Evolutionary conservation across 2,329 filamentous ascomycete genomes (phyloP).

Genomic region (Grosmannia serpens): DNA sequence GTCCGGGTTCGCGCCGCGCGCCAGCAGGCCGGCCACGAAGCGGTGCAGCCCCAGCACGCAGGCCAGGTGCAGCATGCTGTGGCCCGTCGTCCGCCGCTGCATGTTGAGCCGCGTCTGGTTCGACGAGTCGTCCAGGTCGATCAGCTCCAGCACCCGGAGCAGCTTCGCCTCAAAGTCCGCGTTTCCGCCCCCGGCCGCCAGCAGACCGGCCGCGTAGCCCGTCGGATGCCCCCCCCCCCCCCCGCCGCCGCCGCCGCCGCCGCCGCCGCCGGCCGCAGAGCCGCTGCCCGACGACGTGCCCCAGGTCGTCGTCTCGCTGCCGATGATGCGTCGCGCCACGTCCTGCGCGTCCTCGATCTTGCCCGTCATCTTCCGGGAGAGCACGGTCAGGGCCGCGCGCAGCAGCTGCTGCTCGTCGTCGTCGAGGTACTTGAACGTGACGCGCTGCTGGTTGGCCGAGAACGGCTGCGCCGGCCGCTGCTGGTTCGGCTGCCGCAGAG

Average conservation of each 20-base stretch:
- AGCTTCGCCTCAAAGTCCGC: constrained; percentile 55
- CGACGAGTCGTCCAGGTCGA: constrained; percentile 65
- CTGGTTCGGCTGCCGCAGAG: constrained; percentile 44
- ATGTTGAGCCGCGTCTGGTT: constrained; percentile 57
- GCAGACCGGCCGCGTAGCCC: constrained; percentile 27
- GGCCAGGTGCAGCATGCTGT: constrained; percentile 72
- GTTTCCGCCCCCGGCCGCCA: constrained; percentile 14
- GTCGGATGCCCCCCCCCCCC: constrained; percentile 18
- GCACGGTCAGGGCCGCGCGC: constrained; percentile 52
- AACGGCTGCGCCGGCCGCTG: constrained; percentile 22
- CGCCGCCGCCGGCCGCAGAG: constrained; percentile 7
- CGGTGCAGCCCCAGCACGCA: constrained; percentile 63
- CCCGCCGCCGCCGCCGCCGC: constrained; percentile 9
- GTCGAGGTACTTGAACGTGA: constrained; percentile 62
- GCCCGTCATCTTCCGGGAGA: constrained; percentile 49
- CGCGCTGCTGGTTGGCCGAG: constrained; percentile 27
- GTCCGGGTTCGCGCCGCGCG: constrained; percentile 66
- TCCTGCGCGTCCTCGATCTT: constrained; percentile 50
- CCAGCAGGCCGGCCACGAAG: constrained; percentile 65
- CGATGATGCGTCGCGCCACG: constrained; percentile 49
- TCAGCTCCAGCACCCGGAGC: constrained; percentile 63
- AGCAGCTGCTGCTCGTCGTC: constrained; percentile 59
- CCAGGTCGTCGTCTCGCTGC: constrained; percentile 34
- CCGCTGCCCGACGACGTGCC: constrained; percentile 20
- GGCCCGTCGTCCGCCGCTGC: constrained; percentile 49